phyloP scores from a whole-genome alignment of 345 rosid genomes.

The Iberis pinnata region DNA sequence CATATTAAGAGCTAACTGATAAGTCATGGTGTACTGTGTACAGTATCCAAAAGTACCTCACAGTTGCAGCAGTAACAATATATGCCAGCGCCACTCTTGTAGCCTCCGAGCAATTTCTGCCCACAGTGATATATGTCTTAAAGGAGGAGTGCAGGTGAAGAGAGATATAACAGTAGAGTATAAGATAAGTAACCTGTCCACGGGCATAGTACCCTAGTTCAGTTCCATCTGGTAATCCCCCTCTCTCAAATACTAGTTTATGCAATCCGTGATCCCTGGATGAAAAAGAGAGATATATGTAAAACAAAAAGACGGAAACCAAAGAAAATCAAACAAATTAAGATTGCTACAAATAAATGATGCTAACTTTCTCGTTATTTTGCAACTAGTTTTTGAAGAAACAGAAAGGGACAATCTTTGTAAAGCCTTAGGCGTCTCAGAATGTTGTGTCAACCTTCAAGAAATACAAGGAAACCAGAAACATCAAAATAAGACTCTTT shows the following conservation, averaged over 20 bases:
- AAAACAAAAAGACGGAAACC: slow-evolving; percentile 16
- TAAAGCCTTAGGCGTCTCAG: slow-evolving; percentile 27
- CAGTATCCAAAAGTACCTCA: slow-evolving; percentile 53
- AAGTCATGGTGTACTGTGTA: slow-evolving; percentile 14
- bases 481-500: slow-evolving; percentile 17
- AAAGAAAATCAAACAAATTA: slow-evolving; percentile 14
- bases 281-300: slow-evolving; percentile 12
- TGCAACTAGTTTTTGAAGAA: slow-evolving; percentile 32
- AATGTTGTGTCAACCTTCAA: slow-evolving; percentile 45
- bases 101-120: slow-evolving; percentile 90
- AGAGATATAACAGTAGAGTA: slow-evolving; percentile 23
- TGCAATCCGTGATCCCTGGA: slow-evolving; percentile 82
- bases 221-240: slow-evolving; percentile 92
- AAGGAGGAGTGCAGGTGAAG: slow-evolving; percentile 28
- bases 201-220: slow-evolving; percentile 88
- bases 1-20: slow-evolving; percentile 15
- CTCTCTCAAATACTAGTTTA: slow-evolving; percentile 75
- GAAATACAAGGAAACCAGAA: slow-evolving; percentile 22
- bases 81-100: slow-evolving; percentile 78
- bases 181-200: slow-evolving; percentile 62
- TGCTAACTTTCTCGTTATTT: slow-evolving; percentile 37
- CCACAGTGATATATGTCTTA: slow-evolving; percentile 32
- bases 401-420: slow-evolving; percentile 30
- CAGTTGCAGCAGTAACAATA: slow-evolving; percentile 80
- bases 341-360: slow-evolving; percentile 18